Evolutionary conservation across 176 grass and related monocot genomes (phyloP).

Genomic region (Lolium multiflorum): DNA sequence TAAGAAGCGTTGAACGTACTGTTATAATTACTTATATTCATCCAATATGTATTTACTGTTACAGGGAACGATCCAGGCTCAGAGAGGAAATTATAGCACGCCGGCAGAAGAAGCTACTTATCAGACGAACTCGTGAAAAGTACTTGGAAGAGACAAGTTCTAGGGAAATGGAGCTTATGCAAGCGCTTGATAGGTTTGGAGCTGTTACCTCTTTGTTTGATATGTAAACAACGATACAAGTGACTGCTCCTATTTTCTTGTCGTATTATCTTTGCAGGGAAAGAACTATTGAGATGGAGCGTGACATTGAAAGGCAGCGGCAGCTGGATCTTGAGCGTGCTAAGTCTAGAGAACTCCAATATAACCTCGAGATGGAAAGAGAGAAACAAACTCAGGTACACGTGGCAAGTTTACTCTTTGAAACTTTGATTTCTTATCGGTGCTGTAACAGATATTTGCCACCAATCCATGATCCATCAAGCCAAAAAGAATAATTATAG

Average conservation of each 20-base stretch:
- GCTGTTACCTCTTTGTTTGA: conserved; percentile 17
- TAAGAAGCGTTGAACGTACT: conserved; percentile 16
- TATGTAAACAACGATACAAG: conserved; percentile 13
- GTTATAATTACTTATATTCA: not conserved
- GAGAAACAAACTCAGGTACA: conserved; percentile 90
- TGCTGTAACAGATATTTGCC: not conserved
- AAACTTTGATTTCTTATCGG: not conserved
- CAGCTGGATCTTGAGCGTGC: conserved; percentile 85
- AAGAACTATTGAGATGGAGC: conserved; percentile 72
- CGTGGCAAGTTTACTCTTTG: not conserved
- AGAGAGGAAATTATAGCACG: conserved; percentile 86
- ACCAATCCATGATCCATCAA: not conserved
- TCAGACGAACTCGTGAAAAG: conserved; percentile 81
- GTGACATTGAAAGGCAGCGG: conserved; percentile 78
- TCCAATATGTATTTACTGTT: conserved; percentile 29
- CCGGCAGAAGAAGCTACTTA: conserved; percentile 87
- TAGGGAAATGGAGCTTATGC: conserved; percentile 88
- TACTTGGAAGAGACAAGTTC: conserved; percentile 76
- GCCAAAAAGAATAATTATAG: conserved; percentile 9
- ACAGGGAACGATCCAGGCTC: conserved; percentile 81
- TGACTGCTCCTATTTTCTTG: conserved; percentile 24
- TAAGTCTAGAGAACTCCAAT: conserved; percentile 87
- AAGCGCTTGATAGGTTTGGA: conserved; percentile 88
- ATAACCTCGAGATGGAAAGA: conserved; percentile 89
- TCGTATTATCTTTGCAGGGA: conserved; percentile 56